A percentile compares a stretch with the other conserved stretches of the same genome.
Conservation (phyloP, 352 stramenopile genomes). For the Pythium periplocum region DNA sequence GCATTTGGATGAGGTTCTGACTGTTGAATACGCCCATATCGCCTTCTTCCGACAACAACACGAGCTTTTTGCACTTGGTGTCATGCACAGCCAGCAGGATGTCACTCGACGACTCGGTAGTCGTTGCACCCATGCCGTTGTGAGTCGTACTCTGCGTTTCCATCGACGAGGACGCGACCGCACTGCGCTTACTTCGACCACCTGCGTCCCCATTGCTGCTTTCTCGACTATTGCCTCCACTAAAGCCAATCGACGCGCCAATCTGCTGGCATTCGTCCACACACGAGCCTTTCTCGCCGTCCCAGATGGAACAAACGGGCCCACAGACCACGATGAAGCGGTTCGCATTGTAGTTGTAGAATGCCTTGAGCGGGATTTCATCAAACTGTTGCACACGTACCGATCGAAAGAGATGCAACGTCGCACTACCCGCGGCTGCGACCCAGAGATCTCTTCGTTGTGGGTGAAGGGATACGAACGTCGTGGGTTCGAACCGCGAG, state of each 20-base stretch:
- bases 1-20: constrained; percentile 71
- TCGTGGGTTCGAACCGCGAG: constrained; percentile 40
- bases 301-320: constrained; percentile 65
- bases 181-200: no score
- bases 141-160: constrained; percentile 6
- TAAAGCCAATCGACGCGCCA: constrained; percentile 10
- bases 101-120: constrained; percentile 26
- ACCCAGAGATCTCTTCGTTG: constrained; percentile 58
- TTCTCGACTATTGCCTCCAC: not conserved
- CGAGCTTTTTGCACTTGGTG: constrained; percentile 51
- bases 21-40: constrained; percentile 66
- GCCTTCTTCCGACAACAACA: constrained; percentile 49
- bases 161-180: constrained; percentile 1
- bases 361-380: constrained; percentile 60
- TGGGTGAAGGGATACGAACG: constrained; percentile 53
- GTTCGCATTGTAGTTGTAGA: constrained; percentile 69
- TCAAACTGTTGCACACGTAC: constrained; percentile 60
- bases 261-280: constrained; percentile 55
- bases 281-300: constrained; percentile 48
- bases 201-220: not conserved
- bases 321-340: constrained; percentile 60
- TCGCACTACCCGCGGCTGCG: constrained; percentile 36
- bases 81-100: constrained; percentile 53
- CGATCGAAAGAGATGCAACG: constrained; percentile 51
- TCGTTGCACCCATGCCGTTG: constrained; percentile 1